Percentiles rank a stretch among this genome's conserved stretches.
phyloP scores from a whole-genome alignment of 129 eudicot genomes.

The Pittosporum tobira region DNA sequence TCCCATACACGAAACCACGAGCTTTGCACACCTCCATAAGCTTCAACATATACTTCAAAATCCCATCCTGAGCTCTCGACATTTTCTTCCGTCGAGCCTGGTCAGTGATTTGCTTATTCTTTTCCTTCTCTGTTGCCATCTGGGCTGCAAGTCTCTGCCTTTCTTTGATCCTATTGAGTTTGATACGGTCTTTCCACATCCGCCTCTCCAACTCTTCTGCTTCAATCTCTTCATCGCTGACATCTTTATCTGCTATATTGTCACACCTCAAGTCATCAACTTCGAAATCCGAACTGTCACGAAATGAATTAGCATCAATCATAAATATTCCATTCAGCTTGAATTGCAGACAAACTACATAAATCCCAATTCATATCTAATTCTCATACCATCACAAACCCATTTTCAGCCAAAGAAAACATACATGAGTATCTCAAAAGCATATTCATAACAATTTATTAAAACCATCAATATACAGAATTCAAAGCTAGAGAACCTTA shows the following conservation, averaged over 20 bases:
- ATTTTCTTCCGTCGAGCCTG: constrained; percentile 90
- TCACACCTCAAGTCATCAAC: constrained; percentile 61
- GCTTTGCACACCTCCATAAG: constrained; percentile 97
- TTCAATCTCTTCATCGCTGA: constrained; percentile 90
- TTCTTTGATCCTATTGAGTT: constrained; percentile 67
- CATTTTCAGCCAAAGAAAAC: too few relatives aligned
- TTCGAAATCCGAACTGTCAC: constrained; percentile 60
- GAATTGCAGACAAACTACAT: constrained; percentile 1
- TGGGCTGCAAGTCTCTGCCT: constrained; percentile 57
- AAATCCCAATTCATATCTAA: neutral
- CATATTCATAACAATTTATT: neutral
- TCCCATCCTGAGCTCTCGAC: constrained; percentile 92
- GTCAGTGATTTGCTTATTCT: constrained; percentile 50
- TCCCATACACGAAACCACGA: constrained; percentile 89
- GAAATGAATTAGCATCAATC: constrained; percentile 27
- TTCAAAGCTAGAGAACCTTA: neutral
- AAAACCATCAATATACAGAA: neutral
- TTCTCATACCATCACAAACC: neutral
- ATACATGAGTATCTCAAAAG: too few relatives aligned
- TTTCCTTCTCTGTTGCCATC: constrained; percentile 67
- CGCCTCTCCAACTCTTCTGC: constrained; percentile 66
- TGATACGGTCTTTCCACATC: constrained; percentile 87
- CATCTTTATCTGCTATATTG: constrained; percentile 73
- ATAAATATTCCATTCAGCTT: constrained; percentile 23
- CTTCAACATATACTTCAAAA: constrained; percentile 89